phyloP scores from a whole-genome alignment of 768 basidiomycete species.

The Suillus weaverae region DNA sequence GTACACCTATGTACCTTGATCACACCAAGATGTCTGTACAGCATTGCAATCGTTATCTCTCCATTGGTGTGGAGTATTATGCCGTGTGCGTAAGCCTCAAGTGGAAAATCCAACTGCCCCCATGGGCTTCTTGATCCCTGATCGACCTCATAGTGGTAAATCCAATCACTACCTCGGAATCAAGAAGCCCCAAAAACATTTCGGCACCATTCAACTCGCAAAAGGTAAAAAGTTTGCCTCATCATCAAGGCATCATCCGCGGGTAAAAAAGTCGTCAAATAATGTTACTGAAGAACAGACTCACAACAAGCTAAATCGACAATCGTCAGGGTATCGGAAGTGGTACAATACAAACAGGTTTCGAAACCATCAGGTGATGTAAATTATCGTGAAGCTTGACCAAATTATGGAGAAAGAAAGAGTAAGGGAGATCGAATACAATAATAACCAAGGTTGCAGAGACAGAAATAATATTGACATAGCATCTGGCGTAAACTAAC shows the following conservation, averaged over 20 bases:
- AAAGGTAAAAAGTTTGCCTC: slow-evolving; percentile 5
- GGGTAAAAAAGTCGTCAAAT: neutral
- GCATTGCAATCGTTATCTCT: neutral
- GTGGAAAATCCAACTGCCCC: neutral
- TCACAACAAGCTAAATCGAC: slow-evolving; percentile 10
- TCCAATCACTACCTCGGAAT: slow-evolving; percentile 6
- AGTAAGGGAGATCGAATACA: slow-evolving; percentile 19
- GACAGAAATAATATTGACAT: slow-evolving; percentile 28
- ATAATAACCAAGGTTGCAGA: slow-evolving; percentile 30
- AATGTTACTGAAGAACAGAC: neutral
- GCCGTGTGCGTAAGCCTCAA: slow-evolving; percentile 1
- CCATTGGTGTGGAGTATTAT: neutral
- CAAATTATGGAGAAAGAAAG: slow-evolving; percentile 6
- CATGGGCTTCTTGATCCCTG: slow-evolving; percentile 9
- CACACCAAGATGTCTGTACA: neutral
- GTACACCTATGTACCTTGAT: neutral
- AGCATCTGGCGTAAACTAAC: slow-evolving; percentile 29
- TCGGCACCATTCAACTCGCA: slow-evolving; percentile 15
- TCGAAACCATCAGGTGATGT: neutral
- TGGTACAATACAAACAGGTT: slow-evolving; percentile 7
- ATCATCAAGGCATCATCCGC: neutral
- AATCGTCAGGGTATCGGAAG: slow-evolving; percentile 9
- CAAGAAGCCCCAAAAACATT: slow-evolving; percentile 10
- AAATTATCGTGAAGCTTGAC: slow-evolving; percentile 3
- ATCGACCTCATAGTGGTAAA: slow-evolving; percentile 9